A percentile compares a stretch with the other conserved stretches of the same genome.
Evolutionary conservation across 805 yeast species (phyloP).

Genomic region (Isabelozyma gotoi): DNA sequence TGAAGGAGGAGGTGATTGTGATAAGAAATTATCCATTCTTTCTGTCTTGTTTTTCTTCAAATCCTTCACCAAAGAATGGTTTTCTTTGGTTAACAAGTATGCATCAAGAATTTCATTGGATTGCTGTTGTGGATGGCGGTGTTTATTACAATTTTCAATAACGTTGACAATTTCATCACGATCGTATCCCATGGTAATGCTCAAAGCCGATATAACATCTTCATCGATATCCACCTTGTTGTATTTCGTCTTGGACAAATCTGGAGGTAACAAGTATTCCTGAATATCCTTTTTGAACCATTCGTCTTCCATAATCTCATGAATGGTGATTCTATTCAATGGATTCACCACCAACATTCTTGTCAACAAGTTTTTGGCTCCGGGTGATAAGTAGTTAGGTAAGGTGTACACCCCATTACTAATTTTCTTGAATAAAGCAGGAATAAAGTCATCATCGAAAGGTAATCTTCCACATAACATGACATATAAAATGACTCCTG

Average conservation of each 20-base stretch:
- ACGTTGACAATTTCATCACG: slow-evolving; percentile 79
- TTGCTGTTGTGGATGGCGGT: slow-evolving; percentile 25
- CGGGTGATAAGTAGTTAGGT: slow-evolving; percentile 82
- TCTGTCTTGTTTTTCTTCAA: slow-evolving; percentile 53
- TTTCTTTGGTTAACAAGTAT: slow-evolving; percentile 78
- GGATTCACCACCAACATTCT: slow-evolving; percentile 95
- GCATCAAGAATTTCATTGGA: slow-evolving; percentile 82
- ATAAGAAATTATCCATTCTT: slow-evolving; percentile 56
- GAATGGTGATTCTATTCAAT: slow-evolving; percentile 86
- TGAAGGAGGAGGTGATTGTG: slow-evolving; percentile 61
- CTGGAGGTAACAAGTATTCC: slow-evolving; percentile 71
- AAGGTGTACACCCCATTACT: slow-evolving; percentile 89
- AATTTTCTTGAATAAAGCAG: slow-evolving; percentile 89
- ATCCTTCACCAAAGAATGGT: slow-evolving; percentile 66
- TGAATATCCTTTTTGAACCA: slow-evolving; percentile 87
- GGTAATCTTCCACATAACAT: slow-evolving; percentile 96
- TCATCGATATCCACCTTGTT: slow-evolving; percentile 62
- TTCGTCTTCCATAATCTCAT: slow-evolving; percentile 88
- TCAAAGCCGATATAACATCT: slow-evolving; percentile 69
- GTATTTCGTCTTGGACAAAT: slow-evolving; percentile 33
- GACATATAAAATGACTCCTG: slow-evolving; percentile 92
- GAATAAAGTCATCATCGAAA: slow-evolving; percentile 94
- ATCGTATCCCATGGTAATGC: slow-evolving; percentile 86
- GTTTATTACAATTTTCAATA: slow-evolving; percentile 49
- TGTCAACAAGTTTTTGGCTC: slow-evolving; percentile 79